Evolutionary conservation across 164 flowering plant genomes (phyloP), one percentile per base, ranked within the genome.

Genomic region (Magnolia sinica): DNA sequence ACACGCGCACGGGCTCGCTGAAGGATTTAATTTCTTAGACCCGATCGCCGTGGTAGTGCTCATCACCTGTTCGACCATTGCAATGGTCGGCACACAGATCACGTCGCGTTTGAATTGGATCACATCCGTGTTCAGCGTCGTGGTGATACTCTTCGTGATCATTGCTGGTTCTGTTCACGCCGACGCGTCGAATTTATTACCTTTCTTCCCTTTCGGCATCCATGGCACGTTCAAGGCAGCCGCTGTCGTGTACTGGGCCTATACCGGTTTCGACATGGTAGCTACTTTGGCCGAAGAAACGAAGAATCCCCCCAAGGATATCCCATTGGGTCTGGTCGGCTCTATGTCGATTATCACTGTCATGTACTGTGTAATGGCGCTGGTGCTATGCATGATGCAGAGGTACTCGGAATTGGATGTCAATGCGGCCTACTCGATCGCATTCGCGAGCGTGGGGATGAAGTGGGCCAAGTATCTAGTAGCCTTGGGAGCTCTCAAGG

Each of bases 251-350:
- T 89, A 86, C 75, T 92, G 91, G 91, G 91, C 95, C 55, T 91
- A 91, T 51, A 89, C 92, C 0, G 95, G 97, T 16, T 93, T 93
- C 71, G 96, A 93, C 73, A 85, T 87, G 89, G 88, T 92, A 10
- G 96, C 98, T 1, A 93, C 92, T 4, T 81, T 93, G 96, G 98
- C 95, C 0, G 98, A 93, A 73, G 98, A 93, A 72, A 90, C 96
- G 0, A 89, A 89, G 84, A 72, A 79, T 6, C 98, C 98, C 0
- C 76, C 92, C 0, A 85, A 82, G 76, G 98, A 91, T 75, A 91
- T 93, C 29, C 96, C 98, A 0, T 14, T 92, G 3, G 98, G 98
- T 3, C 79, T 92, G 50, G 83, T 90, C 9, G 96, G 95, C 11
- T 90, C 95, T 0, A 91, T 91, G 96, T 79, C 90, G 2, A n/a